A percentile compares a stretch with the other conserved stretches of the same genome.
Conservation (phyloP, 768 basidiomycete genomes). For the Atractiella rhizophila region DNA sequence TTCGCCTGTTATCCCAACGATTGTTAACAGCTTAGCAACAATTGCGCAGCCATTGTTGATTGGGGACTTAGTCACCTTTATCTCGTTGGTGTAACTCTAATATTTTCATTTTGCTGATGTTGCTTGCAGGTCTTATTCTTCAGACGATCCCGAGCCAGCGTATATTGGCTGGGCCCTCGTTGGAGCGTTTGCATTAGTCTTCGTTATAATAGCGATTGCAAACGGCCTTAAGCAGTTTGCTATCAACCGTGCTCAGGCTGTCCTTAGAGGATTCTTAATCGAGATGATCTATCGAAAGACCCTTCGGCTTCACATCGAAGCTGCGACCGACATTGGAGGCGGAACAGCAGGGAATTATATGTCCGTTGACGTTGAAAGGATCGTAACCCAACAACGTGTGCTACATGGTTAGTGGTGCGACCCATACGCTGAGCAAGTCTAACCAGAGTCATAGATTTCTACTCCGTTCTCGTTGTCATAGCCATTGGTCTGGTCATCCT, state of each 20-base stretch:
- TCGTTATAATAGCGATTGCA: background rate
- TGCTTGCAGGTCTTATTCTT: background rate
- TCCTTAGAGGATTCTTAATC: conserved; percentile 3
- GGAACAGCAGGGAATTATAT: conserved; percentile 1
- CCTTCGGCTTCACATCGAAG: background rate
- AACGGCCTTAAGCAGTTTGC: background rate
- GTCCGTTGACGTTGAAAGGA: conserved; percentile 5
- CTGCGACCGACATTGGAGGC: conserved; percentile 3
- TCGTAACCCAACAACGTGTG: conserved; percentile 1
- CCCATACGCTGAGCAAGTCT: no score
- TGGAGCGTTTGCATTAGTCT: conserved; percentile 3
- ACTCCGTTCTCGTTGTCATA: conserved; percentile 4
- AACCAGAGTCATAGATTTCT: no score
- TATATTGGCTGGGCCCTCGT: conserved; percentile 2
- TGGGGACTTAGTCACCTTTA: conserved; percentile 1
- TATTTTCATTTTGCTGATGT: background rate
- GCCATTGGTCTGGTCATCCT: conserved; percentile 5
- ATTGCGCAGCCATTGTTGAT: conserved; percentile 4
- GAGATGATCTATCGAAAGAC: conserved; percentile 6
- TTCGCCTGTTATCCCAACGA: conserved; percentile 1
- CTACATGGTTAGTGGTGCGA: no score
- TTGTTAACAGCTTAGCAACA: conserved; percentile 3
- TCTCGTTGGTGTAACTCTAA: background rate
- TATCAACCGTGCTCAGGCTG: background rate
- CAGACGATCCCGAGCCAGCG: conserved; percentile 1